phyloP scores from a whole-genome alignment of 176 grass and related monocot genomes.

The Hordeum marinum region DNA sequence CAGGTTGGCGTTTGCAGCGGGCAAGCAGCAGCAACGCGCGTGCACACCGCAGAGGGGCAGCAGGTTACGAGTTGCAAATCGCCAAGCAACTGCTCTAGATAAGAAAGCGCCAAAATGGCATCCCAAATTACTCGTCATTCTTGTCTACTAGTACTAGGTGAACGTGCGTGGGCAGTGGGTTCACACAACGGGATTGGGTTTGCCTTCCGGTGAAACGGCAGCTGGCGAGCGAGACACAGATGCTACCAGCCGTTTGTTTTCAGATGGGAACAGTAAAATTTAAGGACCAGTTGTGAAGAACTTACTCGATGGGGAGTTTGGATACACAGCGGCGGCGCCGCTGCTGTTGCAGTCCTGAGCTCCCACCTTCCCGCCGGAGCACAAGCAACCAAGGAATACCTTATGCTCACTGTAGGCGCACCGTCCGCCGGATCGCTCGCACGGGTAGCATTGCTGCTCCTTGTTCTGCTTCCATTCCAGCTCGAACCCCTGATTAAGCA shows the following conservation, averaged over 20 bases:
- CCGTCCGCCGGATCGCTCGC: neutral
- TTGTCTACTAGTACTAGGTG: neutral
- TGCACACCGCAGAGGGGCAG: neutral
- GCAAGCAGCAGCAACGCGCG: neutral
- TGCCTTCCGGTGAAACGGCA: neutral
- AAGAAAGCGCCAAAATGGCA: no score
- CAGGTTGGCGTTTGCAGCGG: neutral
- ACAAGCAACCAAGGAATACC: conserved; percentile 19
- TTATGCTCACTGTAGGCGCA: neutral
- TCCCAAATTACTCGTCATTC: neutral
- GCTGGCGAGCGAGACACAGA: neutral
- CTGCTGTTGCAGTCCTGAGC: neutral
- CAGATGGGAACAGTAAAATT: neutral
- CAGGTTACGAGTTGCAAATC: neutral
- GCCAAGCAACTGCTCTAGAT: neutral
- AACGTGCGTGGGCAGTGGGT: neutral
- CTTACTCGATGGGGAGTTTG: neutral
- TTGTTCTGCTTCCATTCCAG: neutral
- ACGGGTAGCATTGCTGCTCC: fast-evolving
- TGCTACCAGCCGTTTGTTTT: neutral
- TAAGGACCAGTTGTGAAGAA: neutral
- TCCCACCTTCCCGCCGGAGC: neutral
- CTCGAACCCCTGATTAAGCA: conserved; percentile 12
- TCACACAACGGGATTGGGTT: neutral
- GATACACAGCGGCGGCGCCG: neutral